Evolutionary conservation across 2,329 filamentous ascomycete species (phyloP).

Genomic region (Pleoardoris graminearum): DNA sequence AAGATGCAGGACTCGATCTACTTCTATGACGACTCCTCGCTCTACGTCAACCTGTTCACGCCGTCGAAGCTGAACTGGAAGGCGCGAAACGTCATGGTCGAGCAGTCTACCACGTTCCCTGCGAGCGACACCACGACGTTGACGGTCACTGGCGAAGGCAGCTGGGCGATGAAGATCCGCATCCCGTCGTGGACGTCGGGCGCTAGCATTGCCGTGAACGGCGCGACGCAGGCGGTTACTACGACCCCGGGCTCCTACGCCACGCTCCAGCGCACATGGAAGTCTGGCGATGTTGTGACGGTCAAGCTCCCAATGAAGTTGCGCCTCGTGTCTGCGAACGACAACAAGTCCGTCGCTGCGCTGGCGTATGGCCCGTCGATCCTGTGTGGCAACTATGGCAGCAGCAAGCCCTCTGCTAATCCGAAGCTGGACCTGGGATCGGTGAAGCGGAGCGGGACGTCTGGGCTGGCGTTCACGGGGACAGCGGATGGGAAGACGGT

Average conservation of each 20-base stretch:
- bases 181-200: slow-evolving; percentile 53
- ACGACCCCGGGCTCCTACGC: slow-evolving; percentile 49
- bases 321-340: slow-evolving; percentile 52
- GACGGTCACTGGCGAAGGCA: slow-evolving; percentile 40
- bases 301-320: slow-evolving; percentile 54
- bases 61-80: slow-evolving; percentile 53
- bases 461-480: slow-evolving; percentile 21
- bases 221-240: slow-evolving; percentile 28
- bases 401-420: slow-evolving; percentile 8
- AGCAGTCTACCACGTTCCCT: slow-evolving; percentile 52
- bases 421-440: slow-evolving; percentile 23
- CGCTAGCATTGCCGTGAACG: slow-evolving; percentile 51
- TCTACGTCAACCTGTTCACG: slow-evolving; percentile 57
- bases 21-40: slow-evolving; percentile 47
- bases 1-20: slow-evolving; percentile 60
- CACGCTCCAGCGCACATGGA: slow-evolving; percentile 49
- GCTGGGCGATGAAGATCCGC: slow-evolving; percentile 48
- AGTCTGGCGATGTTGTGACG: slow-evolving; percentile 48
- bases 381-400: slow-evolving; percentile 53
- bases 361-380: slow-evolving; percentile 54
- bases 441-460: slow-evolving; percentile 15
- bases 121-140: slow-evolving; percentile 48
- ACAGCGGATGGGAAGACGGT: slow-evolving; percentile 22
- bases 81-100: slow-evolving; percentile 46
- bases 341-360: slow-evolving; percentile 50